Base-by-base conservation (phyloP, 306 rosid species). In the Nissolia schottii region DNA sequence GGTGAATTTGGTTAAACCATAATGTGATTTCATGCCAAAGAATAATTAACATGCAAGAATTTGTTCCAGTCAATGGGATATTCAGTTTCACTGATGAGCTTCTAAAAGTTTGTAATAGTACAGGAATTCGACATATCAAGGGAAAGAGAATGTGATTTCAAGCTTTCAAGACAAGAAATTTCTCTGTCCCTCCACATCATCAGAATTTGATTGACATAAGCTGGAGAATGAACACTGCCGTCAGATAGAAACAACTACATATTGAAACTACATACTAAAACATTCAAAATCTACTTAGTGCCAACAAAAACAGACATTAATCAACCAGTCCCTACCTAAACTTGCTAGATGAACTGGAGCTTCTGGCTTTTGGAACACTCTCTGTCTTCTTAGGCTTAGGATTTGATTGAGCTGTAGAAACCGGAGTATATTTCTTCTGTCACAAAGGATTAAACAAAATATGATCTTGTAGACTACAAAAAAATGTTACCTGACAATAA, bases 321-420 rank as follows among this genome's bases (percentile, higher is more conserved):
- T 73, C 9, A 49, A 72, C 8, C 78, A 76, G 78, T 51, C 31
- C 88, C 63, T 70, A 95, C 97, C 96, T 74, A 50, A 78, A 88
- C 82, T 88, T 91, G 93, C 87, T 91, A 43, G 77, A 80, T 75
- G 97, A 95, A 64, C 85, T 56, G 35, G 97, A 85, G 79, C 81
- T 87, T 84, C 76, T 89, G 82, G n/a, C 78, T 85, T 82, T 91
- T 6, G 79, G 69, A 68, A 66, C 72, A 58, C 75, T 48, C 27
- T 86, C 96, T 43, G 82, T 70, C 85, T 89, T 95, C 89, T 87
- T 92, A 14, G 90, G 83, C 88, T 79, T 92, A 73, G 93, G 89
- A 80, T 85, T 86, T 15, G 77, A 62, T 50, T 81, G 90, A 73
- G 90, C 77, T 45, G 85, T 58, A 70, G 71, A 45, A 40, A 75